Evolutionary conservation across 306 rosid species (phyloP).

Genomic region (Chamaecrista fasciculata): DNA sequence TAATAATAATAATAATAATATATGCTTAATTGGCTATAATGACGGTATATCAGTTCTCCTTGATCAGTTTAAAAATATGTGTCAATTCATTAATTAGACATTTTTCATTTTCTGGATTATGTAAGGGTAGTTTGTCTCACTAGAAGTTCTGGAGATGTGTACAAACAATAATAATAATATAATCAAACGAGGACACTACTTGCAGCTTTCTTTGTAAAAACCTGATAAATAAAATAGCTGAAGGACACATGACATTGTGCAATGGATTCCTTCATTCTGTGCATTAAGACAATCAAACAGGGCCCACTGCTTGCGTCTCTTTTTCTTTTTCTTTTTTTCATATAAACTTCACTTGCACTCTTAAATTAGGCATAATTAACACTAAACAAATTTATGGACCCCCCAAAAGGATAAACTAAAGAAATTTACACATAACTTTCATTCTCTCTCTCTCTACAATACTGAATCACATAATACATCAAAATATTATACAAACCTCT

Average conservation of each 20-base stretch:
- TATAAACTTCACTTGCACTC: neutral
- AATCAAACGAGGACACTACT: neutral
- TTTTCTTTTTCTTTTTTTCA: neutral
- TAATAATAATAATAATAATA: no score
- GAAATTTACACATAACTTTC: no score
- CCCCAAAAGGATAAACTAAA: no score
- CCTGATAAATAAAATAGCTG: neutral
- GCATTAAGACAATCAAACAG: slow-evolving; percentile 22
- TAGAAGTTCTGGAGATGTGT: neutral
- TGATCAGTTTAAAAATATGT: neutral
- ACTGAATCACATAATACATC: neutral
- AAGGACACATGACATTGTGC: neutral
- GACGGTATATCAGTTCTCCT: neutral
- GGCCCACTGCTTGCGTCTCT: slow-evolving; percentile 33
- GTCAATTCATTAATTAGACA: neutral
- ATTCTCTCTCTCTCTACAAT: neutral
- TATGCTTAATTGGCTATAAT: neutral
- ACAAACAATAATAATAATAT: no score
- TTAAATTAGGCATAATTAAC: slow-evolving; percentile 11
- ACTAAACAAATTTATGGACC: slow-evolving; percentile 18
- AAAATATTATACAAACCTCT: neutral
- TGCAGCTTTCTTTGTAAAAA: neutral
- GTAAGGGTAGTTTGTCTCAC: slow-evolving; percentile 12
- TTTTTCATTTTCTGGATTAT: neutral
- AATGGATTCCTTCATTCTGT: neutral